Base-by-base conservation (phyloP, 371 early-diverging fungal genomes). In the Mucor mucedo region DNA sequence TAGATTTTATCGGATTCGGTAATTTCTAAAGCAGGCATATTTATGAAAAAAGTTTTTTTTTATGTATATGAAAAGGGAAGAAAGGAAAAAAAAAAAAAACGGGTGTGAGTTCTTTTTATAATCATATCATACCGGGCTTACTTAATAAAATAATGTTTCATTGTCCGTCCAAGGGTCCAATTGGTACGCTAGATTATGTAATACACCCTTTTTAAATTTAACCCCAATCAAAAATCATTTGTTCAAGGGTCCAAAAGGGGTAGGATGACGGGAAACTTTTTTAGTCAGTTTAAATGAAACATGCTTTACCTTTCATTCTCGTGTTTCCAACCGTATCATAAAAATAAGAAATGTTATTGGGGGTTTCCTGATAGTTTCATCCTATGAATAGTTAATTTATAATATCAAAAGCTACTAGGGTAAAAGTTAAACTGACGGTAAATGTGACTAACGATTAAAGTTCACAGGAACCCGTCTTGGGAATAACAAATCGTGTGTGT, bases 1-100 rank as follows among this genome's bases (percentile, higher is more conserved):
- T 84, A 87, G 42, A 92, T 83, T 63, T 84, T 86, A 27, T 77
- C 65, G 21, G 45, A 48, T 14, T 60, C 16, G 28, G 33, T 49
- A 14, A 47, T 35, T 2, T 62, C n/a, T 7, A 38, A 14, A 14
- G 56, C 33, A 16, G 56, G 58, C 64, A 49, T 57, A 39, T 60
- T 10, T 21, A 14, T 40, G n/a, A 32, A 14, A 35, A 33, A 4
- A 16, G n/a, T 27, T 40, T 16, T 45, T 21, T 44, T 44, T 44
- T 3, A 44, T 44, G 16, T 44, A 42, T 42, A 44, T 44, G 16
- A 42, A 45, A 42, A 27, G 30, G 40, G 35, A 52, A 41, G 21
- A 64, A 57, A 28, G 45, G 38, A 58, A 27, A 21, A 21, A 52
- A 40, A 52, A 50, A 40, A 59, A 27, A 30, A 38, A 64, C 52